Conservation (phyloP, 2,329 filamentous ascomycete genomes). For the Fusarium bulbicola region DNA sequence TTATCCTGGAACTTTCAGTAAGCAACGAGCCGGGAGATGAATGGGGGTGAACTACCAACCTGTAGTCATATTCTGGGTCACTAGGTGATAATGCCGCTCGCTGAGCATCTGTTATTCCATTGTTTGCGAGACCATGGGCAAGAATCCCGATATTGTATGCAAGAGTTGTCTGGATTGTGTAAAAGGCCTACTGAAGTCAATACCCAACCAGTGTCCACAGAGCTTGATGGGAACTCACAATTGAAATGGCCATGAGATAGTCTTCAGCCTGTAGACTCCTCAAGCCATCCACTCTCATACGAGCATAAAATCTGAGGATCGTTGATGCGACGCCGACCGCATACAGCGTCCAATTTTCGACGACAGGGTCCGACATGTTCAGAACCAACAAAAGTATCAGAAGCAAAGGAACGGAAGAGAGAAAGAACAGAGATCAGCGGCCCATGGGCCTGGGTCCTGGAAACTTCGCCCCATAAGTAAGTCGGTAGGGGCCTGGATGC, state of each 20-base stretch:
- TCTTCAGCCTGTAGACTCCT: slow-evolving; percentile 43
- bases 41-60: slow-evolving; percentile 26
- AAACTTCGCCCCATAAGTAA: slow-evolving; percentile 7
- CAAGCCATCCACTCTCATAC: slow-evolving; percentile 37
- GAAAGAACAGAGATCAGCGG: neutral
- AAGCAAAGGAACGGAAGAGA: neutral
- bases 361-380: slow-evolving; percentile 18
- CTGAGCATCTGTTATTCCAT: slow-evolving; percentile 60
- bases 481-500: neutral
- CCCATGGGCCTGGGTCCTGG: neutral
- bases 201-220: neutral
- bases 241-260: slow-evolving; percentile 39
- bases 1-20: slow-evolving; percentile 46
- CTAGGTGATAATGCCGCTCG: slow-evolving; percentile 52
- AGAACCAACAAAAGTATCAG: neutral
- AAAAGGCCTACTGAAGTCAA: slow-evolving; percentile 54
- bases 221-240: neutral
- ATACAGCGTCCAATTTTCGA: slow-evolving; percentile 44
- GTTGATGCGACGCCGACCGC: slow-evolving; percentile 40
- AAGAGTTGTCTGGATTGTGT: slow-evolving; percentile 58
- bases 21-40: neutral
- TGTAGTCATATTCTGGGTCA: slow-evolving; percentile 53
- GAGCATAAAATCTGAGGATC: slow-evolving; percentile 44
- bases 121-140: slow-evolving; percentile 62
- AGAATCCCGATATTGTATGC: slow-evolving; percentile 58